Evolutionary conservation across 2,329 filamentous ascomycete genomes (phyloP).

Genomic region (Fusarium pseudoanthophilum): DNA sequence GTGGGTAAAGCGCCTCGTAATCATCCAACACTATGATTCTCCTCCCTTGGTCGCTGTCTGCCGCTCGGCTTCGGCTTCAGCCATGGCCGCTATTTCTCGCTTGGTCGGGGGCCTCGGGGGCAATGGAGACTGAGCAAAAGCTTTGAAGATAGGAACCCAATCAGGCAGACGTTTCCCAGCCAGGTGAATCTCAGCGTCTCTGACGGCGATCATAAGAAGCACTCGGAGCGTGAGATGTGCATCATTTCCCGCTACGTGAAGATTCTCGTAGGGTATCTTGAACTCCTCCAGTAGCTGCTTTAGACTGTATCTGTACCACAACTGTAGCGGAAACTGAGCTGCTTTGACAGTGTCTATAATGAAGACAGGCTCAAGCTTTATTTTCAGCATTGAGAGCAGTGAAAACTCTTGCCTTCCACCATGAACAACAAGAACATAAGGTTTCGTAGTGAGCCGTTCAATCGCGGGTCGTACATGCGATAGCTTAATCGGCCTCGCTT

Average conservation of each 20-base stretch:
- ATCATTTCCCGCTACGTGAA: constrained; percentile 44
- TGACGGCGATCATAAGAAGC: constrained; percentile 7
- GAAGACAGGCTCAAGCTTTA: background rate
- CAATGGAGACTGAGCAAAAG: background rate
- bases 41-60: background rate
- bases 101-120: background rate
- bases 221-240: constrained; percentile 39
- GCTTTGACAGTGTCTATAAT: background rate
- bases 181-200: background rate
- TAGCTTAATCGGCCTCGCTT: background rate
- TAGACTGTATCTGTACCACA: background rate
- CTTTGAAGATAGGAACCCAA: constrained; percentile 5
- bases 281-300: background rate
- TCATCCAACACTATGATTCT: background rate
- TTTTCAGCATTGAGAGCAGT: background rate
- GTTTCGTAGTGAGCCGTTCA: background rate
- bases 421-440: background rate
- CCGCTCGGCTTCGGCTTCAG: background rate
- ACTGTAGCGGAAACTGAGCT: accelerated
- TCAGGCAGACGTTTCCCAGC: background rate
- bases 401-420: accelerated
- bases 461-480: too few species aligned
- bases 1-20: background rate
- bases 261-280: accelerated
- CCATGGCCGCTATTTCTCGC: background rate